These are phyloP conservation scores for Pseudocercospora macadamiae DNA, from an alignment of 2,329 filamentous ascomycete species.

Conservation along the genomic window DNA sequence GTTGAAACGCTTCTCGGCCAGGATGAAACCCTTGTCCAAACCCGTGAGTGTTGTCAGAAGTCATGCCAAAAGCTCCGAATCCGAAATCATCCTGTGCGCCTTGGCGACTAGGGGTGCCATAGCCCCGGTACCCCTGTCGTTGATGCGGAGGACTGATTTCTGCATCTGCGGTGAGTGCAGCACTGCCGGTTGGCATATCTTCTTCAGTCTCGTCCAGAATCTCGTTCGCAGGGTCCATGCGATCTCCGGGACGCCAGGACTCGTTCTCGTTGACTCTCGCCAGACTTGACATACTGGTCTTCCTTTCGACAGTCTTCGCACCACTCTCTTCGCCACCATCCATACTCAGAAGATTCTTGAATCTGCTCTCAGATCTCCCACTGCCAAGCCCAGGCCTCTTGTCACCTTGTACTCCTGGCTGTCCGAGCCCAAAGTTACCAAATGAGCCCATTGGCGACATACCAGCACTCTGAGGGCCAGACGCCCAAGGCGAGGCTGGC, in stretches of 20 bases:
- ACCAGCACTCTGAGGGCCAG: constrained; percentile 58
- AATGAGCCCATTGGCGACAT: constrained; percentile 81
- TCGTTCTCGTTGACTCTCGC: constrained; percentile 59
- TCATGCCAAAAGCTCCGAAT: constrained; percentile 64
- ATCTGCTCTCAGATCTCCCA: constrained; percentile 74
- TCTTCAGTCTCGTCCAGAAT: constrained; percentile 69
- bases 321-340: constrained; percentile 67
- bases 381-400: constrained; percentile 72
- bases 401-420: constrained; percentile 60
- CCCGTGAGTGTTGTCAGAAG: constrained; percentile 49
- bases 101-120: constrained; percentile 50
- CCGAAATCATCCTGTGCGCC: constrained; percentile 60
- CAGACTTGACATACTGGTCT: constrained; percentile 56
- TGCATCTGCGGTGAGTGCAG: constrained; percentile 73
- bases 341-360: constrained; percentile 83
- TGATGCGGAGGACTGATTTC: constrained; percentile 62
- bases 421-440: constrained; percentile 78
- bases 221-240: constrained; percentile 28
- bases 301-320: constrained; percentile 54
- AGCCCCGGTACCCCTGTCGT: constrained; percentile 47
- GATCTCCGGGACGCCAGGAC: constrained; percentile 47
- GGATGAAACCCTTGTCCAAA: constrained; percentile 33
- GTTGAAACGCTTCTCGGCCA: constrained; percentile 61
- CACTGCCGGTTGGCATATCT: constrained; percentile 66
- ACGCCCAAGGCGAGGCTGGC: constrained; percentile 60